Base-by-base conservation (phyloP, 2,329 filamentous ascomycete genomes). In the Macroventuria anomochaeta region DNA sequence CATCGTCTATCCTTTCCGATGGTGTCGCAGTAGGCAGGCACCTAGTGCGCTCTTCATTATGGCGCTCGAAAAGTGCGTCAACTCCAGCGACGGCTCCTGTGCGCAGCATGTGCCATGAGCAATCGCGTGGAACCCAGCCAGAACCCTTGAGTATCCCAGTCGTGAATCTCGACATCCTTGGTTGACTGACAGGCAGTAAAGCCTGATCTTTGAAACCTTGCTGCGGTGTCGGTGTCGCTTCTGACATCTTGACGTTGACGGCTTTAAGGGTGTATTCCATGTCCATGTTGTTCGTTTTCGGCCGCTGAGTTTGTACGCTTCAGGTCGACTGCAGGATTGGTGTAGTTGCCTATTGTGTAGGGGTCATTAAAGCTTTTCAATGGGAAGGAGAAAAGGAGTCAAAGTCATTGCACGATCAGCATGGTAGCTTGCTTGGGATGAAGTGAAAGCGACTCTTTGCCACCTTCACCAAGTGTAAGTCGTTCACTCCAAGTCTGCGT, bases 401-500 rank as follows among this genome's bases (percentile, higher is more conserved):
- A 13, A 10, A 12, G 34, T 7, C 18, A 17, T 29, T 13, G 26
- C 7, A 32, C 25, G 8, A 15, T 31, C 10, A 31, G 21, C 13
- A n/a, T 28, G 15, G 6, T 11, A n/a, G n/a, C 8, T 18, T 36
- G 13, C 18, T 28, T 23, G 5, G 20, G 1, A 11, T 1, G 13
- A 21, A 20, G 29, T 32, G 41, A 29, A 20, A 41, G 46, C 15
- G 15, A 25, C n/a, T 11, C 39, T 15, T 3, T 20, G 8, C n/a
- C 5, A 13, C 33, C 31, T 18, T 29, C 21, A 18, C 31, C 26
- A 5, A 48, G 17, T 18, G 28, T 31, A n/a, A 53, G 46, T 12
- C 28, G 18, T n/a, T 55, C 51, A 12, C 25, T 46, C 42, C 44
- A 46, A 28, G 43, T 36, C 3, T 29, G 36, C 18, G 39, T 10